A percentile compares a stretch with the other conserved stretches of the same genome.
phyloP scores from a whole-genome alignment of 495 filamentous ascomycete genomes.

The Hyaloscypha variabilis region DNA sequence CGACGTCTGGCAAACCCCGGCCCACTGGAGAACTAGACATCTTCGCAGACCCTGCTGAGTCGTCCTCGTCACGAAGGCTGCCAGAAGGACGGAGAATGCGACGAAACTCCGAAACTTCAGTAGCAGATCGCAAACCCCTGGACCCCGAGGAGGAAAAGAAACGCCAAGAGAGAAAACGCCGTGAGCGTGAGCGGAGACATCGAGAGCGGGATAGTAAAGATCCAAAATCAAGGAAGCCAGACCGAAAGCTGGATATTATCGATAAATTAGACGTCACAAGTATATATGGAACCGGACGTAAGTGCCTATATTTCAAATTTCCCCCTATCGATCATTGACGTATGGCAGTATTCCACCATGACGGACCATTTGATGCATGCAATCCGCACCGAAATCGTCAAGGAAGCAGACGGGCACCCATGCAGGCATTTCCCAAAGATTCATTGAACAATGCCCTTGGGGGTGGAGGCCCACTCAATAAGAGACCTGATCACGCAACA shows the following conservation, averaged over 20 bases:
- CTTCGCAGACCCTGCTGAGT: conserved; percentile 56
- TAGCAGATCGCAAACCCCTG: conserved; percentile 67
- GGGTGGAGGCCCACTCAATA: conserved; percentile 82
- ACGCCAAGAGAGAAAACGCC: conserved; percentile 68
- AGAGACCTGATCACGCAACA: conserved; percentile 77
- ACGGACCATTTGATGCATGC: conserved; percentile 97
- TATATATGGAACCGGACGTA: conserved; percentile 93
- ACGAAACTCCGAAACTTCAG: conserved; percentile 93
- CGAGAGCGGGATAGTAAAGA: conserved; percentile 60
- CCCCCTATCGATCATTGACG: conserved; percentile 12
- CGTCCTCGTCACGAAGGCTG: conserved; percentile 39
- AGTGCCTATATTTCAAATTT: conserved; percentile 36
- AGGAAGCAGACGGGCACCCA: conserved; percentile 80
- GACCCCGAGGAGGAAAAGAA: conserved; percentile 76
- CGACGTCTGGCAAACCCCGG: conserved; percentile 30
- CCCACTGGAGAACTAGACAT: conserved; percentile 53
- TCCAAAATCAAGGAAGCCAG: conserved; percentile 53
- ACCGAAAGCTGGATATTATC: conserved; percentile 83
- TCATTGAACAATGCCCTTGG: conserved; percentile 91
- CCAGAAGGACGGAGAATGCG: conserved; percentile 60
- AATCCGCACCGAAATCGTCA: conserved; percentile 94
- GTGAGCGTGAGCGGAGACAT: conserved; percentile 74
- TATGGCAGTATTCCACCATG: conserved; percentile 89
- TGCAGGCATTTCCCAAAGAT: conserved; percentile 93
- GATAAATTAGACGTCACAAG: conserved; percentile 97